These are phyloP conservation scores for Sporothrix phasma DNA, from an alignment of 2,329 filamentous ascomycete species.

Conservation along the genomic window DNA sequence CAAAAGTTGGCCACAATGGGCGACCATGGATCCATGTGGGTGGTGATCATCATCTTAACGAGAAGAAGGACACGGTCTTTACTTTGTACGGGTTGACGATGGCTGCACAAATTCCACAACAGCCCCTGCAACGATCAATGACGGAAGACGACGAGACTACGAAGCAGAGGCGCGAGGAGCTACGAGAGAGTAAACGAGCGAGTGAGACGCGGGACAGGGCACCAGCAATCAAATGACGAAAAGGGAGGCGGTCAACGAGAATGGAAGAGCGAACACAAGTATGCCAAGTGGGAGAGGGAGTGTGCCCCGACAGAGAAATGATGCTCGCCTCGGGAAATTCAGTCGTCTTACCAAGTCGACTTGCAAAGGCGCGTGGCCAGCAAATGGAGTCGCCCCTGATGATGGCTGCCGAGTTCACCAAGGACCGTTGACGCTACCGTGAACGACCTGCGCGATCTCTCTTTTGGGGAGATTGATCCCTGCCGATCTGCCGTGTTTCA, in stretches of 20 bases:
- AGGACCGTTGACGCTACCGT: background rate
- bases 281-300: background rate
- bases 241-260: background rate
- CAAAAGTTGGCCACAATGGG: background rate
- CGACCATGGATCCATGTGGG: too few species aligned
- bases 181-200: background rate
- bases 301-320: background rate
- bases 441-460: background rate
- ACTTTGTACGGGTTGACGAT: background rate
- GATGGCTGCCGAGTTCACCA: background rate
- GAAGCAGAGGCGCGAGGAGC: background rate
- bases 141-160: background rate
- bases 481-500: constrained; percentile 16
- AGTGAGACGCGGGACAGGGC: background rate
- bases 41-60: background rate
- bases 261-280: too few species aligned
- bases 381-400: too few species aligned
- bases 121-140: background rate
- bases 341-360: background rate
- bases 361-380: background rate
- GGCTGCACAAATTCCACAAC: background rate
- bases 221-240: background rate
- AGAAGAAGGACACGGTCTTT: background rate
- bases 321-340: constrained; percentile 1
- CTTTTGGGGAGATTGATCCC: constrained; percentile 1